Conservation (phyloP, 106 monocot species). For the Gastrodia elata region DNA sequence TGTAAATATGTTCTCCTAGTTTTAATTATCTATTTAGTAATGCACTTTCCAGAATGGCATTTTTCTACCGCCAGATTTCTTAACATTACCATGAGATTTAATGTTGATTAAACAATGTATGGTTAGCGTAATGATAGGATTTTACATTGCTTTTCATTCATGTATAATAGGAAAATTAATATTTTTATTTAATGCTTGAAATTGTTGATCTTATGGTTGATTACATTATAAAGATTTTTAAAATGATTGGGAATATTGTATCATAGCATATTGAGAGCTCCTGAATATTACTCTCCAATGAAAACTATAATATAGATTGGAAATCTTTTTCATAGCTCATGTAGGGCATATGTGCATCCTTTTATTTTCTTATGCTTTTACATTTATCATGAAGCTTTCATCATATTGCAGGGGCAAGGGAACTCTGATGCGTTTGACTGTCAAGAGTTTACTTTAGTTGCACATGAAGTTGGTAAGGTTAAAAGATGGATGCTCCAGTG, state of each 20-base stretch:
- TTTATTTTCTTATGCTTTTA: neutral
- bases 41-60: neutral
- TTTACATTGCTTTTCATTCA: neutral
- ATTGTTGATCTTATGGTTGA: neutral
- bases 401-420: conserved; percentile 42
- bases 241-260: neutral
- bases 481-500: conserved; percentile 52
- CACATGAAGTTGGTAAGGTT: conserved; percentile 43
- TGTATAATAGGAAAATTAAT: neutral
- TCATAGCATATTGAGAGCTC: no score
- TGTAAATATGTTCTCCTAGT: neutral
- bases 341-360: neutral
- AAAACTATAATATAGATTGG: no score
- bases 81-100: neutral
- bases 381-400: neutral
- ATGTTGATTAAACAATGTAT: neutral
- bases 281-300: no score
- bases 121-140: neutral
- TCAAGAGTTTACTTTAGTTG: conserved; percentile 45
- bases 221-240: neutral
- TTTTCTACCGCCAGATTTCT: neutral
- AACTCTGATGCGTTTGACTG: conserved; percentile 45
- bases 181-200: conserved; percentile 4
- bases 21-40: neutral
- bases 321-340: no score